Base-by-base conservation (phyloP, 2,329 filamentous ascomycete genomes). In the Ophiostoma tasmaniense region DNA sequence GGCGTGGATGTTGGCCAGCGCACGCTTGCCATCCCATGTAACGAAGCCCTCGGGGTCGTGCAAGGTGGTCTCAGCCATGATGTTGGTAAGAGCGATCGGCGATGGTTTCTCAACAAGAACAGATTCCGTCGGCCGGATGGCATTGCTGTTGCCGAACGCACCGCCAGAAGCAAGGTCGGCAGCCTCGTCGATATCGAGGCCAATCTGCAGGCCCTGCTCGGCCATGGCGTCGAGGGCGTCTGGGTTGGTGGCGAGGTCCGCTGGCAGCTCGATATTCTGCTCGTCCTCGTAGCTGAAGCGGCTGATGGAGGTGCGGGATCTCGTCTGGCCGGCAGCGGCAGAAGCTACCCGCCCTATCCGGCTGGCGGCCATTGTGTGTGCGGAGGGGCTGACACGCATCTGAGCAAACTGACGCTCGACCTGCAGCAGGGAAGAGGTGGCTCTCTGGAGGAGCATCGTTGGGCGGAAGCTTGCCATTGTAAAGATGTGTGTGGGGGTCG, bases 1-100 rank as follows among this genome's bases (percentile, higher is more conserved):
- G 67, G 91, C 88, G 73, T 87, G 84, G 33, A 65, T 45, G 5
- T 39, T 39, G 35, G 64, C n/a, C 35, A 65, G 35, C 22, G 25
- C 37, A 4, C 25, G 22, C 35, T 39, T 25, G 35, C 64, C 35
- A 14, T 65, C 64, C 64, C 64, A 65, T 2, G 35, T 65, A 2
- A 65, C 37, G 14, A 65, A 65, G 4, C 64, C 64, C 10, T 65
- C 64, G 11, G 64, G n/a, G 37, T 65, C 64, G 14, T 17, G 20
- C 14, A 65, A 3, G 22, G 8, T 65, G 3, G 64, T 25, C 64
- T 52, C 42, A 14, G 66, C 64, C 37, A 20, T 45, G 7, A 66
- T 37, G 11, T 22, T 14, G 2, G 39, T 50, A 11, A 14, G 11
- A 20, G 17, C 64, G 35, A 39, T 33, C 3, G 39, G 37, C n/a